Percentiles rank a stretch among this genome's conserved stretches.
These are phyloP conservation scores for Datura wrightii DNA, from an alignment of 257 asterid species.

Conservation along the genomic window DNA sequence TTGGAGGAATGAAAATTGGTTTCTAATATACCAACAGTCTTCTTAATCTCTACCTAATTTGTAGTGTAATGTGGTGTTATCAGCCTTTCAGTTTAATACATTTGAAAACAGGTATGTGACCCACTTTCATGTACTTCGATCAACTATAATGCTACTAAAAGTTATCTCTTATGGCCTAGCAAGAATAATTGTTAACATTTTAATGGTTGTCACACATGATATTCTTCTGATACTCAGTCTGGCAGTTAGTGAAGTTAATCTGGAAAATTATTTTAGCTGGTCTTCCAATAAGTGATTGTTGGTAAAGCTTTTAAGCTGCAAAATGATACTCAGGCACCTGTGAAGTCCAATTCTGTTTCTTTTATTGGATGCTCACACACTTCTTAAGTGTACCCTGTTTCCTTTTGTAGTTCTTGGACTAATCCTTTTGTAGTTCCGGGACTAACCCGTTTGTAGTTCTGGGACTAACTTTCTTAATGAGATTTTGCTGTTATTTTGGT, in stretches of 20 bases:
- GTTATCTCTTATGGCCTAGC: background rate
- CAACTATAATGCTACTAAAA: background rate
- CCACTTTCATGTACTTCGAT: background rate
- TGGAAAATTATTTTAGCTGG: background rate
- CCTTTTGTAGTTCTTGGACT: background rate
- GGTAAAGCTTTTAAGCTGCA: background rate
- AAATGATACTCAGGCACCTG: background rate
- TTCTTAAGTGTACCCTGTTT: background rate
- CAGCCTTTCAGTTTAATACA: background rate
- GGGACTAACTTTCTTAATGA: background rate
- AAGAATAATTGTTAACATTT: background rate
- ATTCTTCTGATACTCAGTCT: background rate
- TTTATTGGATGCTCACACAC: background rate
- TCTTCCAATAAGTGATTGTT: background rate
- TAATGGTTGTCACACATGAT: background rate
- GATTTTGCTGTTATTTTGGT: background rate
- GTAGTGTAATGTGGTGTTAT: background rate
- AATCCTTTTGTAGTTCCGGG: background rate
- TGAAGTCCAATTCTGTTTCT: background rate
- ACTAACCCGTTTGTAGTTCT: background rate
- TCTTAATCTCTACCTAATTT: background rate
- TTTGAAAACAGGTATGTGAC: constrained; percentile 7
- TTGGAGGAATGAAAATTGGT: constrained; percentile 21
- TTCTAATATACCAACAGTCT: background rate
- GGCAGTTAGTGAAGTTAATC: background rate